A percentile compares a stretch with the other conserved stretches of the same genome.
These are phyloP conservation scores for Teratosphaeriaceae sp. DNA, from an alignment of 2,329 filamentous ascomycete species.

Conservation along the genomic window DNA sequence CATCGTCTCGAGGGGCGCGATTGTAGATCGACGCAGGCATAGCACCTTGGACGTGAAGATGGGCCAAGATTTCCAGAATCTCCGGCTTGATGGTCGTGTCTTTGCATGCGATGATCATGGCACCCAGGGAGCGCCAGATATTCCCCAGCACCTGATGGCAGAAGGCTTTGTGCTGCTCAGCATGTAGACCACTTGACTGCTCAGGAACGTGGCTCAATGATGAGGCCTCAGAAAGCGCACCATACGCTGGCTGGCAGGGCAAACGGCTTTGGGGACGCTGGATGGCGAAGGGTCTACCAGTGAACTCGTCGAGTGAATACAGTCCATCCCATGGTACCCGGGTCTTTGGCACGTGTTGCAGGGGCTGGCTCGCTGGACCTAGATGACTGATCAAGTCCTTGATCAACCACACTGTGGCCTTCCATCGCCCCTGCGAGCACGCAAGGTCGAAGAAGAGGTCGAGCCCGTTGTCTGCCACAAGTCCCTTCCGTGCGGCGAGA, in stretches of 20 bases:
- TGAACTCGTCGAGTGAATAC: constrained; percentile 14
- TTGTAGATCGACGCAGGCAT: constrained; percentile 42
- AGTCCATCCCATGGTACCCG: constrained; percentile 4
- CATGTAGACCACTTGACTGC: background rate
- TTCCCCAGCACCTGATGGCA: constrained; percentile 29
- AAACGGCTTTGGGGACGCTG: too few species aligned
- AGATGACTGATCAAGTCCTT: constrained; percentile 35
- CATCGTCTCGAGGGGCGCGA: constrained; percentile 29
- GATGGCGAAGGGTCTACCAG: constrained; percentile 4
- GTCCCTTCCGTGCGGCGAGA: constrained; percentile 16
- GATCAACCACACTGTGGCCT: constrained; percentile 39
- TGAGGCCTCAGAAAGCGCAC: too few species aligned
- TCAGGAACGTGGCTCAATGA: too few species aligned
- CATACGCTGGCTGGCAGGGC: too few species aligned
- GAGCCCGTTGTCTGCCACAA: constrained; percentile 9
- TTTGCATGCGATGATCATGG: constrained; percentile 35
- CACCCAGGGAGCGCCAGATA: constrained; percentile 41
- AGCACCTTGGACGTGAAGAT: constrained; percentile 41
- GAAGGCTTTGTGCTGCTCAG: background rate
- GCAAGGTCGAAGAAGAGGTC: constrained; percentile 38
- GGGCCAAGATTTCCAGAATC: constrained; percentile 42
- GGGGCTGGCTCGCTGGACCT: constrained; percentile 10
- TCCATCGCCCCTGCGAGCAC: constrained; percentile 35
- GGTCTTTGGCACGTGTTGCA: background rate
- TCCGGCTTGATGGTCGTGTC: constrained; percentile 32